Evolutionary conservation across 2,329 filamentous ascomycete species (phyloP), one percentile per base, ranked within the genome.

Genomic region (Fusarium oligoseptatum): DNA sequence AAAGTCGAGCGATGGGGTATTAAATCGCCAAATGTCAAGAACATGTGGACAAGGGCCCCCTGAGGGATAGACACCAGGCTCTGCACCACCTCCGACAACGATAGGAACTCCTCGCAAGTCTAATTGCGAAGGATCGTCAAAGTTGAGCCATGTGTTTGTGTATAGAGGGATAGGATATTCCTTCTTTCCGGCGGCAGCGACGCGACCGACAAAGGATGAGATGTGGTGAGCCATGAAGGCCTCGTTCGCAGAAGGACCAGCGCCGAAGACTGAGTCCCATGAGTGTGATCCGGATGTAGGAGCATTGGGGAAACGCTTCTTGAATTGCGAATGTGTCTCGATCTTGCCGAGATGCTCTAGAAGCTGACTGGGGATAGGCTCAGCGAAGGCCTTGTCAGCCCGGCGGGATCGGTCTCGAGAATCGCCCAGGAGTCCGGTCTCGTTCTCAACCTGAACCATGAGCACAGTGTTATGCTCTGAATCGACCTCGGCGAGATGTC

Each of bases 361-460:
- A 2, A 84, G 74, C 0, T 75, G 67, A 2, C 72, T 57, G 0
- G 82, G 82, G 2, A 84, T 72, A 0, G 81, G 78, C 11, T 82
- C 62, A 1, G 70, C 66, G 73, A 88, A 89, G 0, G 75, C 81
- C 58, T 82, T 76, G 20, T 88, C 80, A 2, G 86, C 87, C 7
- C 77, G 76, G 2, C 75, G 74, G 4, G 83, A 85, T 3, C 84
- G 80, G 72, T 89, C 88, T 24, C 87, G 82, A 9, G 85, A 88
- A 72, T 89, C 88, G 0, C 87, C 87, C 0, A 89, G 80, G 0
- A 89, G 68, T 1, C 88, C 88, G 0, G 83, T 83, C 79, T 90
- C 88, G 48, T 90, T 90, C 77, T 90, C 86, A n/a, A 90, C 87
- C 70, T 90, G 88, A 0, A 89, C 84, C 88, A 89, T 89, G 3